A percentile compares a stretch with the other conserved stretches of the same genome.
Evolutionary conservation across 2,329 filamentous ascomycete genomes (phyloP).

Genomic region (Fusarium albosuccineum): DNA sequence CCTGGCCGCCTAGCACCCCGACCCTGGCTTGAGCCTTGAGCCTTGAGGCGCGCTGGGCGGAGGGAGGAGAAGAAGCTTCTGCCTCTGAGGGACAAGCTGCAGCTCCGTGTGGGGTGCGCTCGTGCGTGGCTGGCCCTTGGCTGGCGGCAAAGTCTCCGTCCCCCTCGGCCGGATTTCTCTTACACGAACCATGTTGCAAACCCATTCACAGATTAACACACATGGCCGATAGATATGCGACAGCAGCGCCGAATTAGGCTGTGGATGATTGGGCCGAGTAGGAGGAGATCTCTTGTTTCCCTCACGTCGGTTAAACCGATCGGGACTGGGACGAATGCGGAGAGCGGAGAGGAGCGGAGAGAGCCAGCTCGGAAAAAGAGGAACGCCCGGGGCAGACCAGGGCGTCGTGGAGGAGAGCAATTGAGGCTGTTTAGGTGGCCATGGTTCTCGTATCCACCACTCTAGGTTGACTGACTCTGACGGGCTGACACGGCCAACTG

Average conservation of each 20-base stretch:
- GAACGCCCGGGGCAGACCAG: conserved; percentile 10
- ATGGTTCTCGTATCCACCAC: conserved; percentile 18
- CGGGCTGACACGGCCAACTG: conserved; percentile 13
- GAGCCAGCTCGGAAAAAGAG: conserved; percentile 23
- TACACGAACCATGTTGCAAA: conserved; percentile 55
- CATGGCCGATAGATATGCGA: conserved; percentile 45
- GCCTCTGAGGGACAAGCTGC: conserved; percentile 18
- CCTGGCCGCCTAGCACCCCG: conserved; percentile 10
- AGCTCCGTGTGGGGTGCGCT: conserved; percentile 45
- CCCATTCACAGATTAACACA: conserved; percentile 43
- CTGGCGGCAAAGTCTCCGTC: conserved; percentile 38
- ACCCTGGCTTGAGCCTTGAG: conserved; percentile 24
- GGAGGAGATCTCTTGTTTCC: conserved; percentile 18
- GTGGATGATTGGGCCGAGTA: conserved; percentile 40
- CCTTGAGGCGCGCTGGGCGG: conserved; percentile 10
- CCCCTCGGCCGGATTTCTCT: conserved; percentile 50
- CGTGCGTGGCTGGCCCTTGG: conserved; percentile 43
- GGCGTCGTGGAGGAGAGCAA: conserved; percentile 11
- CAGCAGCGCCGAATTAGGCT: conserved; percentile 32
- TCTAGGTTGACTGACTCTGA: conserved; percentile 28
- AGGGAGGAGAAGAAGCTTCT: conserved; percentile 26
- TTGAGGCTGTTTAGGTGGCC: conserved; percentile 32
- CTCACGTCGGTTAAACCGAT: conserved; percentile 43
- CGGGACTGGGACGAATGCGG: conserved; percentile 36
- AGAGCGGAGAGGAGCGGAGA: conserved; percentile 37